Conservation (phyloP, 768 basidiomycete genomes). For the Amanita phalloides region DNA sequence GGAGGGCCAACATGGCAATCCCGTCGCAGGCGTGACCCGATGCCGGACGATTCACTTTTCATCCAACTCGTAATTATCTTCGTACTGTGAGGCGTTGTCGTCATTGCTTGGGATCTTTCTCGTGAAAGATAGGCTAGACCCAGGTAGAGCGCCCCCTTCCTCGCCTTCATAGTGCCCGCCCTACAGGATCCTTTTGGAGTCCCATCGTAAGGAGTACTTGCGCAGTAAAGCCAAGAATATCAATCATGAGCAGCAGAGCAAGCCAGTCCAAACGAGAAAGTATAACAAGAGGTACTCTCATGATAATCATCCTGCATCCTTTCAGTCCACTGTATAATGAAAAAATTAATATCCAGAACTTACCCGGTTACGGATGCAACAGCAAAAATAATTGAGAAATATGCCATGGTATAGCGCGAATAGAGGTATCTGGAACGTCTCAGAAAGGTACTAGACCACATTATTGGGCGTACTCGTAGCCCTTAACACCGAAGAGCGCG, state of each 20-base stretch:
- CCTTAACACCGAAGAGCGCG: slow-evolving; percentile 52
- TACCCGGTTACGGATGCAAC: slow-evolving; percentile 24
- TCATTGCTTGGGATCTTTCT: neutral
- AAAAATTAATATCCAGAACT: slow-evolving; percentile 6
- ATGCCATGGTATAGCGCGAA: slow-evolving; percentile 58
- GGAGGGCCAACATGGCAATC: neutral
- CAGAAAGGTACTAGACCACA: neutral
- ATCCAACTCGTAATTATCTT: slow-evolving; percentile 20
- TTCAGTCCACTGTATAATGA: neutral
- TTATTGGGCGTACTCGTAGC: slow-evolving; percentile 40
- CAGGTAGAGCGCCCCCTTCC: slow-evolving; percentile 26
- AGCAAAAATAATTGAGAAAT: slow-evolving; percentile 52
- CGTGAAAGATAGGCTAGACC: slow-evolving; percentile 9
- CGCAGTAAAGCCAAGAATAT: slow-evolving; percentile 39
- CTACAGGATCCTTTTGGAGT: slow-evolving; percentile 51
- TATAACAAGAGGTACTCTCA: slow-evolving; percentile 28
- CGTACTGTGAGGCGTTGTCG: slow-evolving; percentile 11
- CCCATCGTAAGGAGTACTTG: slow-evolving; percentile 35
- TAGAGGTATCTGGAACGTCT: slow-evolving; percentile 24
- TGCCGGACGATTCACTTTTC: neutral
- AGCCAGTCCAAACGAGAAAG: slow-evolving; percentile 36
- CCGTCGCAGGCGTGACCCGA: neutral
- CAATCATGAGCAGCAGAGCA: slow-evolving; percentile 36
- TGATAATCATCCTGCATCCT: slow-evolving; percentile 29
- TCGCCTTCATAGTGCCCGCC: slow-evolving; percentile 31